phyloP scores from a whole-genome alignment of 805 yeast species.

The Pichia cabralensis region DNA sequence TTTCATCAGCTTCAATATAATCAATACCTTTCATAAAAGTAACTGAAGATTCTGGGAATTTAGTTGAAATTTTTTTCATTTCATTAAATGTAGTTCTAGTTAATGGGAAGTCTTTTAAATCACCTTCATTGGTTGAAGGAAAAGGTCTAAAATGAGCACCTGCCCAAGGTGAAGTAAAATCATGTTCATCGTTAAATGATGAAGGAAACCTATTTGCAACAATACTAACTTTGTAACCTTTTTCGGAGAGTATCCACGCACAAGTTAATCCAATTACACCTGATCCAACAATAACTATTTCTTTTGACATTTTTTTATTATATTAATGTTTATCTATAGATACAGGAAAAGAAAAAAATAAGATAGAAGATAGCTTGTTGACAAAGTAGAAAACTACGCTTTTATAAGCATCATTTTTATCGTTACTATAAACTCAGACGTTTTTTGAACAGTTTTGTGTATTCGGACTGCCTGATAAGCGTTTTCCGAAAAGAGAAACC shows the following conservation, averaged over 20 bases:
- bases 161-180: slow-evolving; percentile 59
- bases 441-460: no score
- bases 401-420: no score
- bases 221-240: slow-evolving; percentile 29
- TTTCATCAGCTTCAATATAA: slow-evolving; percentile 33
- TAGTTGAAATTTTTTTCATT: slow-evolving; percentile 32
- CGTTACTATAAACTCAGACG: no score
- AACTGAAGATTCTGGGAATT: slow-evolving; percentile 44
- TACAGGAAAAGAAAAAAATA: no score
- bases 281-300: slow-evolving; percentile 9
- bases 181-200: slow-evolving; percentile 32
- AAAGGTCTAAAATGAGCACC: slow-evolving; percentile 73
- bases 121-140: slow-evolving; percentile 35
- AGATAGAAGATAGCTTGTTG: no score
- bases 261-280: slow-evolving; percentile 41
- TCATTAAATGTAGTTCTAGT: slow-evolving; percentile 39
- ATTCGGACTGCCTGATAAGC: no score
- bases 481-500: no score
- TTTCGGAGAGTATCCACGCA: slow-evolving; percentile 28
- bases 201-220: slow-evolving; percentile 36
- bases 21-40: slow-evolving; percentile 49
- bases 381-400: no score
- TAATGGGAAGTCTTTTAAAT: slow-evolving; percentile 35
- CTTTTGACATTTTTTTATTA: no score
- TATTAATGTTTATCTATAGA: no score